These are phyloP conservation scores for Parascedosporium putredinis DNA, from an alignment of 2,329 filamentous ascomycete species.

Conservation along the genomic window DNA sequence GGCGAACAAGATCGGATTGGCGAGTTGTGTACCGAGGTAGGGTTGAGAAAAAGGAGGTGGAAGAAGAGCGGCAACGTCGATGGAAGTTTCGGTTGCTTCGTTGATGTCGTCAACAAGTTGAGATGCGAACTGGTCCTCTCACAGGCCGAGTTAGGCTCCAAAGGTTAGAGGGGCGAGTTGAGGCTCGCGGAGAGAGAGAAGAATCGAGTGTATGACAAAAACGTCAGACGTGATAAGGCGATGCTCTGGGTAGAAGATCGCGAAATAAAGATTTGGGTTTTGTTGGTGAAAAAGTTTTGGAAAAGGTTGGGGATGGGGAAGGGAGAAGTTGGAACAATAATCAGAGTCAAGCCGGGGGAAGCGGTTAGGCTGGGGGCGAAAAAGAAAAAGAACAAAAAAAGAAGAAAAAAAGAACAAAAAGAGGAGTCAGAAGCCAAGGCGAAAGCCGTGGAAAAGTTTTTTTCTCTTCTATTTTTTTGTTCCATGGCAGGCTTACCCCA, in stretches of 20 bases:
- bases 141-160: not conserved
- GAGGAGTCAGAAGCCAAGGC: conserved; percentile 12
- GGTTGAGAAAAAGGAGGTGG: not conserved
- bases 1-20: not conserved
- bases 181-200: not conserved
- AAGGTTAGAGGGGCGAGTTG: not conserved
- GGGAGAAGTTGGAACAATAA: conserved; percentile 2
- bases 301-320: not conserved
- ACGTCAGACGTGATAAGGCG: not conserved
- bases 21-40: not conserved
- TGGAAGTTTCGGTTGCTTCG: not conserved
- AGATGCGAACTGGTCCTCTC: too few species aligned
- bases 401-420: conserved; percentile 13
- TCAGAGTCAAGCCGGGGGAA: conserved; percentile 7
- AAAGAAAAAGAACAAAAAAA: conserved; percentile 13
- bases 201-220: too few species aligned
- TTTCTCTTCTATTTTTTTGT: not conserved
- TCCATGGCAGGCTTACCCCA: conserved; percentile 1
- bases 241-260: conserved; percentile 3
- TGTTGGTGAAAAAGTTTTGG: not conserved
- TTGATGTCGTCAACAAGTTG: too few species aligned
- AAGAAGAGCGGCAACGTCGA: not conserved
- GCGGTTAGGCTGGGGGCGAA: conserved; percentile 13
- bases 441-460: conserved; percentile 8
- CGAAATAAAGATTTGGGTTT: conserved; percentile 1